Evolutionary conservation across 495 filamentous ascomycete genomes (phyloP).

Genomic region (Rostrohypoxylon terebratum): DNA sequence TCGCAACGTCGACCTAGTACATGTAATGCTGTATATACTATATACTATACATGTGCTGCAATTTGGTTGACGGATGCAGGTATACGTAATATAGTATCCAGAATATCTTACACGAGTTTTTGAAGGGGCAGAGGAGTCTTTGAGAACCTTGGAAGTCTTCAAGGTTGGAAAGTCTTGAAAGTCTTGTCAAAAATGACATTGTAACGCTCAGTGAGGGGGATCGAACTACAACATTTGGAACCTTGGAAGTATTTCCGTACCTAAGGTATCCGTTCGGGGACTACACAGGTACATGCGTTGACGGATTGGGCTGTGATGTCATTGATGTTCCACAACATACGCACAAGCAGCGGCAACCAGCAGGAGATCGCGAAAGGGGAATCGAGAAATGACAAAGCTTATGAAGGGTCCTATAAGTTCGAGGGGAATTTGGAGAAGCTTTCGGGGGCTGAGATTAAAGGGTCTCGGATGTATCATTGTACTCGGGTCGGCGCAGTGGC

Average conservation of each 20-base stretch:
- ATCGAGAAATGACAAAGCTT: slow-evolving; percentile 44
- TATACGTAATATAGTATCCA: slow-evolving; percentile 22
- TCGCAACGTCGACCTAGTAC: slow-evolving; percentile 15
- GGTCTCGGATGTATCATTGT: slow-evolving; percentile 28
- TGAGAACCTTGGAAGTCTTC: too few relatives aligned
- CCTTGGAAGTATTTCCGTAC: neutral
- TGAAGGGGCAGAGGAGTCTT: neutral
- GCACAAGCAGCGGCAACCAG: slow-evolving; percentile 29
- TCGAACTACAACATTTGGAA: neutral
- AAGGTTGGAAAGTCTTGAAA: slow-evolving; percentile 24
- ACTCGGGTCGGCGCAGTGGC: slow-evolving; percentile 28
- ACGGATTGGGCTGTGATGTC: slow-evolving; percentile 36
- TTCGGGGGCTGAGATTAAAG: slow-evolving; percentile 33
- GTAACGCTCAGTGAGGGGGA: slow-evolving; percentile 27
- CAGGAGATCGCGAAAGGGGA: slow-evolving; percentile 34
- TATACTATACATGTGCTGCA: too few relatives aligned
- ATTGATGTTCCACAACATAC: slow-evolving; percentile 37
- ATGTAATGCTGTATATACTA: slow-evolving; percentile 2
- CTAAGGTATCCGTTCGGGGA: slow-evolving; percentile 1
- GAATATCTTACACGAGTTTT: slow-evolving; percentile 12
- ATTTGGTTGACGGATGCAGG: slow-evolving; percentile 20
- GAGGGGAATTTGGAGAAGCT: neutral
- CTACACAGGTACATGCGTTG: neutral
- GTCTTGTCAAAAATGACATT: slow-evolving; percentile 11
- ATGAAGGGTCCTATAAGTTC: slow-evolving; percentile 2